phyloP scores from a whole-genome alignment of 768 basidiomycete species.

The Leccinum pellstonianum region DNA sequence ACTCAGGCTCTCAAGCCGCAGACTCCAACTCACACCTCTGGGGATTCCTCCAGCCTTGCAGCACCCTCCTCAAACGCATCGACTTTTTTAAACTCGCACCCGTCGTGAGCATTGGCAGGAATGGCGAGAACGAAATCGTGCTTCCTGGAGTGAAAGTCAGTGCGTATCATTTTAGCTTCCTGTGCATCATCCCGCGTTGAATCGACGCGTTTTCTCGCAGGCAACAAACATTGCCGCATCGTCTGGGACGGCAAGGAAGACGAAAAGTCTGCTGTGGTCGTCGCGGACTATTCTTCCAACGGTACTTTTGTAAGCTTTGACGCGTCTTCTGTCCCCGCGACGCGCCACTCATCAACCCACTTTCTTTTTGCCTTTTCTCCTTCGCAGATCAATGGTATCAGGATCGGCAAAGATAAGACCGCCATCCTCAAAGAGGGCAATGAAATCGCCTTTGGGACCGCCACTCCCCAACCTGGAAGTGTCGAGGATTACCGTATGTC shows the following conservation, averaged over 20 bases:
- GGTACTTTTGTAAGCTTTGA: slow-evolving; percentile 40
- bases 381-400: slow-evolving; percentile 39
- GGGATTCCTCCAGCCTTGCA: slow-evolving; percentile 72
- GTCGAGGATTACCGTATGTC: slow-evolving; percentile 75
- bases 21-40: slow-evolving; percentile 46
- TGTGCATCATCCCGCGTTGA: slow-evolving; percentile 14
- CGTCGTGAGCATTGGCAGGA: slow-evolving; percentile 55
- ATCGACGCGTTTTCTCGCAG: slow-evolving; percentile 35
- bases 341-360: slow-evolving; percentile 10
- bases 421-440: slow-evolving; percentile 60
- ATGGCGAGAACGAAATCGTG: slow-evolving; percentile 48
- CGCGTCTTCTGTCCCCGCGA: slow-evolving; percentile 17
- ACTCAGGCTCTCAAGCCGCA: slow-evolving; percentile 29
- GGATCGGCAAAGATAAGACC: slow-evolving; percentile 39
- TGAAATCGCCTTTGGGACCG: slow-evolving; percentile 82
- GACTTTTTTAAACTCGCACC: slow-evolving; percentile 59
- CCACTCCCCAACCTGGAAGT: slow-evolving; percentile 42
- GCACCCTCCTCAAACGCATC: slow-evolving; percentile 47
- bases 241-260: slow-evolving; percentile 37
- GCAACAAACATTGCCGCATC: slow-evolving; percentile 38
- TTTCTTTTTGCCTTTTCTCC: neutral
- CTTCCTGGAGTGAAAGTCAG: slow-evolving; percentile 74
- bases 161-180: slow-evolving; percentile 35
- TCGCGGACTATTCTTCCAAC: slow-evolving; percentile 41
- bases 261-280: slow-evolving; percentile 32